phyloP scores from a whole-genome alignment of 2,329 filamentous ascomycete species.

The Trichoderma sp. region DNA sequence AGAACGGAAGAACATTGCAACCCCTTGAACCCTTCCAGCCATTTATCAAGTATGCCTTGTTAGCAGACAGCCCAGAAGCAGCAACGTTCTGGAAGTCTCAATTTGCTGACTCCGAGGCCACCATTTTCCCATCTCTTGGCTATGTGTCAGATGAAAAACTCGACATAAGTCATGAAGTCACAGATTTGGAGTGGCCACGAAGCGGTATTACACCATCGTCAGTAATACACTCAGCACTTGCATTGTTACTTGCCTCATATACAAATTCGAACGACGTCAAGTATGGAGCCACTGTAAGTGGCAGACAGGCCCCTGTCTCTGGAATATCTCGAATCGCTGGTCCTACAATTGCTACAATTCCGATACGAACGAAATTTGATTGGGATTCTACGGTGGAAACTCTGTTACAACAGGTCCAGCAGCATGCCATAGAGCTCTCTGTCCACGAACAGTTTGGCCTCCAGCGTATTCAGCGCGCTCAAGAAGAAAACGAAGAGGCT shows the following conservation, averaged over 20 bases:
- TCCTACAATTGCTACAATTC: constrained; percentile 19
- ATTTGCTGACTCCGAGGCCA: constrained; percentile 1
- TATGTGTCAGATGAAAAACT: background rate
- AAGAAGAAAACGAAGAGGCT: constrained; percentile 16
- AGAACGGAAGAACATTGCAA: background rate
- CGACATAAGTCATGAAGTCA: background rate
- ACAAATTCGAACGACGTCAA: constrained; percentile 33
- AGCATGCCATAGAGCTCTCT: constrained; percentile 26
- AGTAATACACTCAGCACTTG: constrained; percentile 24
- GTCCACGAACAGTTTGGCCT: constrained; percentile 30
- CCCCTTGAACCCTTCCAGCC: background rate
- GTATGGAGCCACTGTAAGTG: constrained; percentile 26
- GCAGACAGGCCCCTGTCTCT: constrained; percentile 19
- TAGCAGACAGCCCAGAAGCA: background rate
- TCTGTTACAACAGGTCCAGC: constrained; percentile 25
- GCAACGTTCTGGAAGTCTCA: constrained; percentile 2
- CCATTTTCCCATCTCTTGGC: background rate
- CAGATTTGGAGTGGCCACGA: background rate
- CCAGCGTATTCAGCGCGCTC: constrained; percentile 27
- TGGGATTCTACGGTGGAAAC: constrained; percentile 12
- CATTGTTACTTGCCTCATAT: constrained; percentile 36
- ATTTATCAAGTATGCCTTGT: background rate
- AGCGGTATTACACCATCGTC: constrained; percentile 1
- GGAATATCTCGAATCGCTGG: constrained; percentile 9
- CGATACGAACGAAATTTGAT: constrained; percentile 17